phyloP scores from a whole-genome alignment of 495 filamentous ascomycete species.

The Schizothecium vesticola region DNA sequence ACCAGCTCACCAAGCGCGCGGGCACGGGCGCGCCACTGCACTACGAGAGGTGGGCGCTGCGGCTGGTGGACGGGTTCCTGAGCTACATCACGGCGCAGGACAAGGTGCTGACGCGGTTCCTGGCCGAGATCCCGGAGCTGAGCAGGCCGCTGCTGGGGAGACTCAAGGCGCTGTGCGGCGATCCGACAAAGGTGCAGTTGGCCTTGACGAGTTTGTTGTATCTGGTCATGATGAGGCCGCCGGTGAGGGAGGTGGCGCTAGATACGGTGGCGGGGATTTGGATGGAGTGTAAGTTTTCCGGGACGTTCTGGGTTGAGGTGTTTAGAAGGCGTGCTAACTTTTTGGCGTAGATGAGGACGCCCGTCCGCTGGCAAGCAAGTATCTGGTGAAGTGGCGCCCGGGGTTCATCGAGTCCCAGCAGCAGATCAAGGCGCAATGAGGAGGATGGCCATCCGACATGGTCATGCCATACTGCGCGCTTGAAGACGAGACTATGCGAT shows the following conservation, averaged over 20 bases:
- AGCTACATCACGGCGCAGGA: constrained; percentile 83
- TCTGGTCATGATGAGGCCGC: constrained; percentile 78
- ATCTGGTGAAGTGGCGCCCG: constrained; percentile 49
- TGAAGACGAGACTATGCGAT: not conserved
- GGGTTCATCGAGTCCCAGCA: constrained; percentile 41
- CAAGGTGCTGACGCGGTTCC: constrained; percentile 79
- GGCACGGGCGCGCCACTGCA: constrained; percentile 45
- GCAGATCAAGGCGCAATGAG: constrained; percentile 7
- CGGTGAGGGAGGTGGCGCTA: constrained; percentile 71
- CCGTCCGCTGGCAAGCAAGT: constrained; percentile 48
- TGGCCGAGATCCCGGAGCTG: constrained; percentile 86
- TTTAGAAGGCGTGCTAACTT: constrained; percentile 15
- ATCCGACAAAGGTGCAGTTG: constrained; percentile 65
- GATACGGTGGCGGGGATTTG: constrained; percentile 84
- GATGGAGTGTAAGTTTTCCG: constrained; percentile 63
- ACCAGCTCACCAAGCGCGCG: constrained; percentile 54
- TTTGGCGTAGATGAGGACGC: constrained; percentile 41
- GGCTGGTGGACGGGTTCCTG: constrained; percentile 78
- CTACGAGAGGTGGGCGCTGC: constrained; percentile 76
- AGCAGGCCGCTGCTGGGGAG: constrained; percentile 61
- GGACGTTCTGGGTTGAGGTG: not conserved
- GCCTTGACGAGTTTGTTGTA: constrained; percentile 55
- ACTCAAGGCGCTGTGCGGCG: constrained; percentile 74
- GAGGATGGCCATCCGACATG: not conserved
- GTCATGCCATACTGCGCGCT: not conserved